Percentiles rank a stretch among this genome's conserved stretches.
These are phyloP conservation scores for Schizophyllum commune DNA, from an alignment of 1,284 basidiomycete species.

Conservation along the genomic window DNA sequence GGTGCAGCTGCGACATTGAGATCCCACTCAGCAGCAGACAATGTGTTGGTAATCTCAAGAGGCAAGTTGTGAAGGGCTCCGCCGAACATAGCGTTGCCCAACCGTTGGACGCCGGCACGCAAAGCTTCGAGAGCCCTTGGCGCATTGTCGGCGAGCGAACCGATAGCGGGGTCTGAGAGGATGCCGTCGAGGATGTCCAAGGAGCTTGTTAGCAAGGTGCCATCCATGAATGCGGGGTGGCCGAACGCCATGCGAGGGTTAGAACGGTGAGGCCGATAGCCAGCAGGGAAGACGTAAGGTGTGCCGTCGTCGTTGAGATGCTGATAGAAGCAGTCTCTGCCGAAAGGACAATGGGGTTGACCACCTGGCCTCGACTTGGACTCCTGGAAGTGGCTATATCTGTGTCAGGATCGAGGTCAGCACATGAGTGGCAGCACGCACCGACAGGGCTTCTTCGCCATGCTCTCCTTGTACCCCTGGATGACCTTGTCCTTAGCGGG, in stretches of 20 bases:
- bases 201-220: no score
- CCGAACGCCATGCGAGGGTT: slow-evolving; percentile 30
- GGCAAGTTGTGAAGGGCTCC: background rate
- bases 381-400: slow-evolving; percentile 49
- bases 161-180: no score
- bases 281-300: slow-evolving; percentile 25
- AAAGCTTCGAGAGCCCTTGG: no score
- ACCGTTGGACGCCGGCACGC: background rate
- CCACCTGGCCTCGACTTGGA: slow-evolving; percentile 34
- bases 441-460: slow-evolving; percentile 60
- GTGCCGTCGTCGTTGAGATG: slow-evolving; percentile 62
- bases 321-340: slow-evolving; percentile 68
- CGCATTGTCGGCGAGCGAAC: no score
- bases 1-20: slow-evolving; percentile 7
- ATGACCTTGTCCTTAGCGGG: slow-evolving; percentile 42
- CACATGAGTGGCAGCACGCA: slow-evolving; percentile 22
- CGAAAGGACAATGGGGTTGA: slow-evolving; percentile 61
- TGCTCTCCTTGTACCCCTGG: slow-evolving; percentile 59
- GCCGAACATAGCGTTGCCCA: background rate
- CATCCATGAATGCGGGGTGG: no score
- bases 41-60: slow-evolving; percentile 7
- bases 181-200: no score
- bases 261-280: slow-evolving; percentile 27
- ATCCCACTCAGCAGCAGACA: slow-evolving; percentile 7
- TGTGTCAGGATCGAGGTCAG: background rate